These are phyloP conservation scores for Ceratocystis ficicola DNA, from an alignment of 2,329 filamentous ascomycete species.

Conservation along the genomic window DNA sequence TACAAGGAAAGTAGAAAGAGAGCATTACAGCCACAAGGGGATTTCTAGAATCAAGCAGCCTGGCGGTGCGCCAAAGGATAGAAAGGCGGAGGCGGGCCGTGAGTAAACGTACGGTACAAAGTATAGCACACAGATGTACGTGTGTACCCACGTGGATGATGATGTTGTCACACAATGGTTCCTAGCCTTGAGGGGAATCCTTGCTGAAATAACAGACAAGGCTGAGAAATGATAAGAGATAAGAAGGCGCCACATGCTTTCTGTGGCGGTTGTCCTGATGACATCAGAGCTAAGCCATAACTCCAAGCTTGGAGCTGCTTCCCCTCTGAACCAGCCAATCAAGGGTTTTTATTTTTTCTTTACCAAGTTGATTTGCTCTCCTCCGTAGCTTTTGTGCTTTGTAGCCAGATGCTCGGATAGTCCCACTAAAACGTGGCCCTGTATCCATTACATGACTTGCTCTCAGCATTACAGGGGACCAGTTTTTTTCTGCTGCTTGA, in stretches of 20 bases:
- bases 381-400: not conserved
- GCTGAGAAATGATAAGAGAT: constrained; percentile 2
- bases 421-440: not conserved
- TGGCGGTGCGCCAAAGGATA: no score
- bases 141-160: no score
- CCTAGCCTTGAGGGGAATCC: no score
- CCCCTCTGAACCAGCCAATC: not conserved
- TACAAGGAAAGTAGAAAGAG: not conserved
- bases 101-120: no score
- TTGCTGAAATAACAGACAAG: not conserved
- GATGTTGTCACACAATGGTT: not conserved
- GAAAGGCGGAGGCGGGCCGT: no score
- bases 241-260: not conserved
- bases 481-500: not conserved
- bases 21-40: not conserved
- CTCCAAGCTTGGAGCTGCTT: not conserved
- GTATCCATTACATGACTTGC: not conserved
- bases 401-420: not conserved
- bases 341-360: not conserved
- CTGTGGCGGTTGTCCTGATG: not conserved
- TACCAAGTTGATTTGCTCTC: not conserved
- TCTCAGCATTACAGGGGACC: not conserved
- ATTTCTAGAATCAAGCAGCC: not conserved
- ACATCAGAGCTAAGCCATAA: constrained; percentile 2
- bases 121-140: no score